Percentiles rank a stretch among this genome's conserved stretches.
Evolutionary conservation across 345 rosid species (phyloP).

Genomic region (Murraya paniculata): DNA sequence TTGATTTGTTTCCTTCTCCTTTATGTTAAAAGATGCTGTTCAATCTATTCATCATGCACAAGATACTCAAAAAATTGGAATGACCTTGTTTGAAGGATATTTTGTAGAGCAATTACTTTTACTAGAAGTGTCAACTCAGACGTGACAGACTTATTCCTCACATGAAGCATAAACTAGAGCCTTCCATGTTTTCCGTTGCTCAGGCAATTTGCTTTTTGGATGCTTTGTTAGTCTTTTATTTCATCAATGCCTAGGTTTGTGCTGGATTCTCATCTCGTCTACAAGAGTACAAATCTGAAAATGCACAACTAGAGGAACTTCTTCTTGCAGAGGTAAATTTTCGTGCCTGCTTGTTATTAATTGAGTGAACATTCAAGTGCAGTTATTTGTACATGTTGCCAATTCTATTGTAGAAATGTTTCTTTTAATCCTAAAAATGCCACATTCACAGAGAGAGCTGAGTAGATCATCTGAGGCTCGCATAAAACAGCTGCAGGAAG

Average conservation of each 20-base stretch:
- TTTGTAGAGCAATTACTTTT: neutral
- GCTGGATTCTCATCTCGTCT: conserved; percentile 96
- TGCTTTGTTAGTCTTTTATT: neutral
- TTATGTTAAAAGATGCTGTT: neutral
- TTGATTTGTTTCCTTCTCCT: neutral
- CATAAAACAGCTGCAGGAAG: conserved; percentile 81
- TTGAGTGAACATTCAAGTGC: conserved; percentile 12
- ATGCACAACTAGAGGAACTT: conserved; percentile 99
- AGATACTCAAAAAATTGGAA: neutral
- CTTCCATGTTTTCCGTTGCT: neutral
- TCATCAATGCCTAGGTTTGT: conserved; percentile 57
- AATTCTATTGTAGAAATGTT: conserved; percentile 14
- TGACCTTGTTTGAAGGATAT: conserved; percentile 3
- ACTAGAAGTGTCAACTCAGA: neutral
- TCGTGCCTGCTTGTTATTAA: neutral
- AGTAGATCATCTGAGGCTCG: conserved; percentile 85
- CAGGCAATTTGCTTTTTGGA: neutral
- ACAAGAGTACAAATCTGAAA: conserved; percentile 95
- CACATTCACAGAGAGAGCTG: conserved; percentile 75
- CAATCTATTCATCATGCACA: neutral
- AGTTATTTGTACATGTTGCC: neutral
- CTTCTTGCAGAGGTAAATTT: conserved; percentile 79
- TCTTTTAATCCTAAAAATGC: conserved; percentile 21
- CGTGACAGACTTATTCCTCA: neutral
- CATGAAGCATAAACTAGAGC: neutral